Evolutionary conservation across 352 stramenopile genomes (phyloP).

Genomic region (Phytopythium vexans): DNA sequence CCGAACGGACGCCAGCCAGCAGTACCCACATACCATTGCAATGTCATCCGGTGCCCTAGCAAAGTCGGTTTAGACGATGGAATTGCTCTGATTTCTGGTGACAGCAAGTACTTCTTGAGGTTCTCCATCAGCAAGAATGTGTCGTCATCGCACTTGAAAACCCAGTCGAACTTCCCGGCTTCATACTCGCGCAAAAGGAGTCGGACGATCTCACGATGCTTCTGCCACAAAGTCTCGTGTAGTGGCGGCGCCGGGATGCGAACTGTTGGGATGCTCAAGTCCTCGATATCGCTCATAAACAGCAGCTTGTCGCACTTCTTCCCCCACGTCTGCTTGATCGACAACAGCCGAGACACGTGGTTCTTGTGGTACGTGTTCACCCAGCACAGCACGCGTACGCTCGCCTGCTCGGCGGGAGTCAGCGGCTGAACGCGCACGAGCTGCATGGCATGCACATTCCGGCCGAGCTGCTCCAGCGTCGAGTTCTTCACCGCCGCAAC

Average conservation of each 20-base stretch:
- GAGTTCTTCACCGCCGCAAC: no score
- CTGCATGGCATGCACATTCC: conserved; percentile 67
- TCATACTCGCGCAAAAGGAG: conserved; percentile 61
- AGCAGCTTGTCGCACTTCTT: conserved; percentile 83
- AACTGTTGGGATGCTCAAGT: conserved; percentile 57
- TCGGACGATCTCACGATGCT: conserved; percentile 79
- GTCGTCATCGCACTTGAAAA: conserved; percentile 89
- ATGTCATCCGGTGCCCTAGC: conserved; percentile 83
- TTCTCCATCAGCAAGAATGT: conserved; percentile 87
- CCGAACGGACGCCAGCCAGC: neutral
- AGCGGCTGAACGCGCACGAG: conserved; percentile 63
- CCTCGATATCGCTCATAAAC: conserved; percentile 84
- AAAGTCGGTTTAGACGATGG: conserved; percentile 36
- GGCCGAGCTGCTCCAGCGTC: conserved; percentile 35
- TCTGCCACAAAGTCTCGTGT: conserved; percentile 83
- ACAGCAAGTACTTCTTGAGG: conserved; percentile 68
- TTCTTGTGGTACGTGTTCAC: conserved; percentile 84
- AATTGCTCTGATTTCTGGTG: conserved; percentile 35
- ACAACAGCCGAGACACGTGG: conserved; percentile 48
- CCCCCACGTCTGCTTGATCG: conserved; percentile 80
- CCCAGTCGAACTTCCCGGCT: conserved; percentile 74
- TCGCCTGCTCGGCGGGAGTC: conserved; percentile 24
- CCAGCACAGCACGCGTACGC: conserved; percentile 76
- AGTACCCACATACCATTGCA: conserved; percentile 52
- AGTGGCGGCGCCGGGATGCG: conserved; percentile 56